Percentiles rank a stretch among this genome's conserved stretches.
Conservation (phyloP, 352 stramenopile genomes). For the Phytopythium helicoides region DNA sequence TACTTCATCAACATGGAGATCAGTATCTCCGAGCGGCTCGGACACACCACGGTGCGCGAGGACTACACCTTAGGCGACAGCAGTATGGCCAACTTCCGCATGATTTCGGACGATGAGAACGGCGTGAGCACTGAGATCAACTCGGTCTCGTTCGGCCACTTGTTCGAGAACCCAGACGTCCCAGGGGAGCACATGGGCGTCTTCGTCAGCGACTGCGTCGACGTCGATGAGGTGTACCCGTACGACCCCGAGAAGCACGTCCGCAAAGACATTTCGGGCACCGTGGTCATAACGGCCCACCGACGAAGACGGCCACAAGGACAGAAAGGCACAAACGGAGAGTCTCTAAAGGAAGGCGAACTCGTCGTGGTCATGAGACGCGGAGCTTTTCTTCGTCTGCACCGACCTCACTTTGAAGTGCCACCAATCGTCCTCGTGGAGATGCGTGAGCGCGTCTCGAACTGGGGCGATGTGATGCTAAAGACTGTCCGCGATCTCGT, state of each 20-base stretch:
- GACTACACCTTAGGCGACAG: conserved; percentile 23
- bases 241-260: conserved; percentile 14
- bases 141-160: conserved; percentile 16
- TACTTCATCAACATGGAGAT: conserved; percentile 48
- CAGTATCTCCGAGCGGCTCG: conserved; percentile 32
- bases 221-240: conserved; percentile 13
- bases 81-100: conserved; percentile 20
- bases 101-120: conserved; percentile 16
- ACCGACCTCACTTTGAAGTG: conserved; percentile 18
- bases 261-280: conserved; percentile 32
- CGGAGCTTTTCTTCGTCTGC: conserved; percentile 24
- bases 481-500: conserved; percentile 26
- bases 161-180: conserved; percentile 14
- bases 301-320: neutral
- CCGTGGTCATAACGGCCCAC: conserved; percentile 20
- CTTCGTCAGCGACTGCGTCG: conserved; percentile 24
- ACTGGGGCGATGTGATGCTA: conserved; percentile 35
- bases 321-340: too few relatives aligned
- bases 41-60: conserved; percentile 28
- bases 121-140: conserved; percentile 22
- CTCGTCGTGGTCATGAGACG: conserved; percentile 29
- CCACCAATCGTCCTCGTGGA: conserved; percentile 21
- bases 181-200: conserved; percentile 20
- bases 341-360: conserved; percentile 7
- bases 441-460: conserved; percentile 21